Evolutionary conservation across 352 stramenopile genomes (phyloP).

Genomic region (Thraustochytrium sp.): DNA sequence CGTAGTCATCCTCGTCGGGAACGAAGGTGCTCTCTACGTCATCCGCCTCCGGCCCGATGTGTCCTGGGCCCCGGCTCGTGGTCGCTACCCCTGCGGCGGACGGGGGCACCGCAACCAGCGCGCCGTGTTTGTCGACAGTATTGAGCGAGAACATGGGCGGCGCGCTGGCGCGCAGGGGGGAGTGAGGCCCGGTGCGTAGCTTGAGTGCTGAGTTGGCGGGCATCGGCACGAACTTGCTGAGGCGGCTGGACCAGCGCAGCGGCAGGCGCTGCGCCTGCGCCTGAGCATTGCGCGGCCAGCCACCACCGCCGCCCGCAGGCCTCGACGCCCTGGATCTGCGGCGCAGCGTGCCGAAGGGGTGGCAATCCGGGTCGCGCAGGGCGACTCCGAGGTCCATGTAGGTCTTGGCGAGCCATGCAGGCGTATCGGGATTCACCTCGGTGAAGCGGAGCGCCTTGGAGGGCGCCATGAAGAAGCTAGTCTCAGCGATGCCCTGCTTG

Average conservation of each 20-base stretch:
- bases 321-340: no score
- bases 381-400: not conserved
- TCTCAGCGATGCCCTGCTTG: constrained; percentile 91
- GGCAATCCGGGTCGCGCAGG: not conserved
- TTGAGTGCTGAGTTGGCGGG: not conserved
- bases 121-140: no score
- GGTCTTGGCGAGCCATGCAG: not conserved
- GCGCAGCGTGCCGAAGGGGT: not conserved
- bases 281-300: no score
- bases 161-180: no score
- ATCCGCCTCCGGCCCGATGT: not conserved
- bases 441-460: not conserved
- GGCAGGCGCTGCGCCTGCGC: not conserved
- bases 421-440: not conserved
- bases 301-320: no score
- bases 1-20: not conserved
- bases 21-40: not conserved
- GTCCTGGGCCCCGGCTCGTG: no score
- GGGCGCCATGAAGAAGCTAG: constrained; percentile 77
- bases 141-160: no score
- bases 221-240: not conserved
- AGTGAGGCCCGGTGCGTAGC: not conserved
- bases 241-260: constrained; percentile 9
- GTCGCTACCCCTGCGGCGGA: no score
- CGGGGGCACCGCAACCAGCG: no score